Evolutionary conservation across 2,329 filamentous ascomycete species (phyloP).

Genomic region (Mycosphaerella arachidis): DNA sequence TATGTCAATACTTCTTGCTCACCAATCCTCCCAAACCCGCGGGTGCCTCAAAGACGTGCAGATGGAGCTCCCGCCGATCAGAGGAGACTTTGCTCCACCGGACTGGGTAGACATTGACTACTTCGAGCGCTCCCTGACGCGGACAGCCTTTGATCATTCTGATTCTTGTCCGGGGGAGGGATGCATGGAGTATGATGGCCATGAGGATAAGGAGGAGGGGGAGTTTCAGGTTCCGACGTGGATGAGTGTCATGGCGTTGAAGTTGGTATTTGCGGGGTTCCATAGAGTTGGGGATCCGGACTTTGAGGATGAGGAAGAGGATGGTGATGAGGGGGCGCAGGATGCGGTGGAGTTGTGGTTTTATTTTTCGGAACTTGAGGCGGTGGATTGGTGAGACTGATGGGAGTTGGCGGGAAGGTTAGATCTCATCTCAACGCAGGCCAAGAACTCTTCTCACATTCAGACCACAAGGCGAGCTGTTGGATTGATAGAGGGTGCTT

Average conservation of each 20-base stretch:
- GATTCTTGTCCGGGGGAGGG: background rate
- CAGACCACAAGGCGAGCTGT: background rate
- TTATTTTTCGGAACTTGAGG: background rate
- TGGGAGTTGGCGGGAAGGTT: no score
- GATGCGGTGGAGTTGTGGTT: background rate
- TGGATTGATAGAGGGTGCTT: no score
- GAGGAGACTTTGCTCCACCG: background rate
- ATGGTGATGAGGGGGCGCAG: background rate
- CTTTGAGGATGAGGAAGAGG: background rate
- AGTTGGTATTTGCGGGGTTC: background rate
- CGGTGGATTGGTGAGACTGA: background rate
- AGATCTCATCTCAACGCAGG: background rate
- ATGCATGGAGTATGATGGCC: background rate
- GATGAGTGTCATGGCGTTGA: slow-evolving; percentile 4
- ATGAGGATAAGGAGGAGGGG: background rate
- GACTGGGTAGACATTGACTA: background rate
- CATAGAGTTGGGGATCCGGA: background rate
- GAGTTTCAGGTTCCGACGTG: slow-evolving; percentile 1
- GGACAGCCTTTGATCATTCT: background rate
- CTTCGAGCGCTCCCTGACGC: background rate
- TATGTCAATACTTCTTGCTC: background rate
- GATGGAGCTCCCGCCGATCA: background rate
- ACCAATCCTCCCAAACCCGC: background rate
- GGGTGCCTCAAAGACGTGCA: background rate
- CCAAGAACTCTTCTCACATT: background rate